Conservation (phyloP, 306 rosid species). For the Abrus precatorius region DNA sequence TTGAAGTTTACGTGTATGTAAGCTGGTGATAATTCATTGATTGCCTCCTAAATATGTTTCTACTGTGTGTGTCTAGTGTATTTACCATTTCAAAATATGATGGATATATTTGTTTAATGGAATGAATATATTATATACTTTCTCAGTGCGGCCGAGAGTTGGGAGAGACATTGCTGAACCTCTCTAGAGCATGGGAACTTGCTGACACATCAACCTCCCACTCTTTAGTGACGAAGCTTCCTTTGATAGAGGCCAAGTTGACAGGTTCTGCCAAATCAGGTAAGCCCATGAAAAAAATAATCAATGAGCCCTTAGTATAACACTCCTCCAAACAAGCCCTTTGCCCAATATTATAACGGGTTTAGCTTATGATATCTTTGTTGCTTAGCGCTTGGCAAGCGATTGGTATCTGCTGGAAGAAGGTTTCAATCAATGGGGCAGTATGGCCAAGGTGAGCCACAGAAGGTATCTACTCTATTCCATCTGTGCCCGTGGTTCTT, state of each 20-base stretch:
- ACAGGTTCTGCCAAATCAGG: conserved; percentile 78
- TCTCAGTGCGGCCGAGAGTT: conserved; percentile 88
- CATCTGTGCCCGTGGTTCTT: conserved; percentile 7
- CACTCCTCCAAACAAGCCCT: conserved; percentile 18
- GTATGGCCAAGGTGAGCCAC: conserved; percentile 92
- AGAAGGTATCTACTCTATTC: conserved; percentile 68
- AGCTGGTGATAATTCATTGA: conserved; percentile 5
- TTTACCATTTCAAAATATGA: conserved; percentile 20
- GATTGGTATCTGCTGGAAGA: conserved; percentile 82
- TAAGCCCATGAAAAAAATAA: conserved; percentile 46
- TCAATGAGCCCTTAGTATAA: conserved; percentile 39
- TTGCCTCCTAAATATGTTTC: conserved; percentile 28
- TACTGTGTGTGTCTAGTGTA: neutral
- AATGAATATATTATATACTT: neutral
- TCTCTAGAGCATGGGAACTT: conserved; percentile 89
- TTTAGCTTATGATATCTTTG: conserved; percentile 47
- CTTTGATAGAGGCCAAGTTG: conserved; percentile 66
- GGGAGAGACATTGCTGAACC: conserved; percentile 82
- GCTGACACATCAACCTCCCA: conserved; percentile 83
- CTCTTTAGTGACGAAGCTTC: conserved; percentile 72
- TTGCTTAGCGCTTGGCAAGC: conserved; percentile 85
- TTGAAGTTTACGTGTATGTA: neutral
- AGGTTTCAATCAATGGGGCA: conserved; percentile 96
- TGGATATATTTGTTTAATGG: conserved; percentile 32
- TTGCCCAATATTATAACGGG: neutral